These are phyloP conservation scores for Suillus subluteus DNA, from an alignment of 768 basidiomycete species.

Conservation along the genomic window DNA sequence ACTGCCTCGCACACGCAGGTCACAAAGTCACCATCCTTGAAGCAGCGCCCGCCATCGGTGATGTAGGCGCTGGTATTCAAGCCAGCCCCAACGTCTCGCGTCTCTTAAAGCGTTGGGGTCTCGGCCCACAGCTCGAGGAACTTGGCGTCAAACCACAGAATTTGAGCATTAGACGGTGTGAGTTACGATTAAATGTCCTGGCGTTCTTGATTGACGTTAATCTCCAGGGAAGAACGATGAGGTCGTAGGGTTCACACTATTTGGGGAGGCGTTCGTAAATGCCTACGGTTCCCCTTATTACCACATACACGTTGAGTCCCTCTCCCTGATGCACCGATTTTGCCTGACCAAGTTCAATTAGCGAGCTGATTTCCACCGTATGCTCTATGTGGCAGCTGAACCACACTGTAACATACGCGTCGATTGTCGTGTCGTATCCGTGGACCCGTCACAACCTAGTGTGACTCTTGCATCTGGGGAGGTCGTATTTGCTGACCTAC, in stretches of 20 bases:
- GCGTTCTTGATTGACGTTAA: not conserved
- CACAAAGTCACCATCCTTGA: slow-evolving; percentile 56
- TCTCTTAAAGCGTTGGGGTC: slow-evolving; percentile 55
- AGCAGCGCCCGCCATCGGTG: slow-evolving; percentile 40
- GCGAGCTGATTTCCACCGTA: slow-evolving; percentile 52
- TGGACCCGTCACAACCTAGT: slow-evolving; percentile 36
- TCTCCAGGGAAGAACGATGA: slow-evolving; percentile 37
- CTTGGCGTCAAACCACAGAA: slow-evolving; percentile 43
- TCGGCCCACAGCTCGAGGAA: slow-evolving; percentile 43
- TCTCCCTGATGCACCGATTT: not conserved
- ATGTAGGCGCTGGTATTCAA: slow-evolving; percentile 60
- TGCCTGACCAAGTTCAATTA: slow-evolving; percentile 9
- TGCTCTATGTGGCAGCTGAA: slow-evolving; percentile 40
- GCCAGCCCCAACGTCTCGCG: slow-evolving; percentile 45
- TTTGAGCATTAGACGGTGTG: slow-evolving; percentile 48
- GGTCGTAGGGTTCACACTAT: slow-evolving; percentile 39
- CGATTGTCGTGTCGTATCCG: slow-evolving; percentile 38
- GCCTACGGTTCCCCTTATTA: slow-evolving; percentile 39
- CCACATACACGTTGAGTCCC: slow-evolving; percentile 36
- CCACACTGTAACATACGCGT: slow-evolving; percentile 42
- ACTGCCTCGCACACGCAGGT: slow-evolving; percentile 48
- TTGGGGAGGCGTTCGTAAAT: slow-evolving; percentile 37
- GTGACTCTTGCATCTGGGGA: slow-evolving; percentile 48
- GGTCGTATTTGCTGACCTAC: slow-evolving; percentile 45
- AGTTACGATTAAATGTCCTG: slow-evolving; percentile 5